These are phyloP conservation scores for Monilinia polystroma DNA, from an alignment of 2,329 filamentous ascomycete species.

Conservation along the genomic window DNA sequence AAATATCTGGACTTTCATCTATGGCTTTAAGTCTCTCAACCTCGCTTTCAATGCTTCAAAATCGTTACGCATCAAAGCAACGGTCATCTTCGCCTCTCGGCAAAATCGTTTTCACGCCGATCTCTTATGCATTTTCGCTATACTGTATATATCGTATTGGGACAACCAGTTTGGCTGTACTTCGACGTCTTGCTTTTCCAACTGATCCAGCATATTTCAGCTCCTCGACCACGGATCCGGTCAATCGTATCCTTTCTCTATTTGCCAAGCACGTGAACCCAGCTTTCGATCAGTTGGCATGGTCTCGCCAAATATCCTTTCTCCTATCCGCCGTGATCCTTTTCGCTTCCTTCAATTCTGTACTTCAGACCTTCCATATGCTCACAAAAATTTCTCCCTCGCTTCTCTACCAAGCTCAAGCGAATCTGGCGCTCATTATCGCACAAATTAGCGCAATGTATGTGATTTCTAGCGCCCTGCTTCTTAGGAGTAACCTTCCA, in stretches of 20 bases:
- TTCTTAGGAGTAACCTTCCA: constrained; percentile 76
- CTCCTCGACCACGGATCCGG: constrained; percentile 72
- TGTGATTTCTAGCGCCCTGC: constrained; percentile 75
- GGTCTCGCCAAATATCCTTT: constrained; percentile 84
- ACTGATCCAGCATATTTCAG: constrained; percentile 43
- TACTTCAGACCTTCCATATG: constrained; percentile 80
- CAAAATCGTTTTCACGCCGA: constrained; percentile 58
- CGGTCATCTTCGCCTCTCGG: constrained; percentile 68
- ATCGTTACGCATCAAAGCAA: constrained; percentile 61
- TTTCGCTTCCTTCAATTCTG: constrained; percentile 75
- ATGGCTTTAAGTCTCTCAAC: constrained; percentile 73
- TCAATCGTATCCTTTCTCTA: constrained; percentile 78
- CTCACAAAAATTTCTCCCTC: constrained; percentile 75
- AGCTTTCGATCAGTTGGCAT: constrained; percentile 75
- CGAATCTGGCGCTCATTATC: constrained; percentile 75
- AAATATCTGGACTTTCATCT: constrained; percentile 75
- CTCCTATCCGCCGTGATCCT: constrained; percentile 80
- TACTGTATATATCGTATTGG: constrained; percentile 85
- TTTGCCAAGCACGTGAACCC: constrained; percentile 83
- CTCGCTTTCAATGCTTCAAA: constrained; percentile 62
- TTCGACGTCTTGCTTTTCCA: constrained; percentile 52
- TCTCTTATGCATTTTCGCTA: constrained; percentile 67
- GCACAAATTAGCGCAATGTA: constrained; percentile 82
- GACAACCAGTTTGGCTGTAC: constrained; percentile 66
- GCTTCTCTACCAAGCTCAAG: constrained; percentile 67